phyloP scores from a whole-genome alignment of 805 yeast species.

The Wickerhamomyces xylosicus region DNA sequence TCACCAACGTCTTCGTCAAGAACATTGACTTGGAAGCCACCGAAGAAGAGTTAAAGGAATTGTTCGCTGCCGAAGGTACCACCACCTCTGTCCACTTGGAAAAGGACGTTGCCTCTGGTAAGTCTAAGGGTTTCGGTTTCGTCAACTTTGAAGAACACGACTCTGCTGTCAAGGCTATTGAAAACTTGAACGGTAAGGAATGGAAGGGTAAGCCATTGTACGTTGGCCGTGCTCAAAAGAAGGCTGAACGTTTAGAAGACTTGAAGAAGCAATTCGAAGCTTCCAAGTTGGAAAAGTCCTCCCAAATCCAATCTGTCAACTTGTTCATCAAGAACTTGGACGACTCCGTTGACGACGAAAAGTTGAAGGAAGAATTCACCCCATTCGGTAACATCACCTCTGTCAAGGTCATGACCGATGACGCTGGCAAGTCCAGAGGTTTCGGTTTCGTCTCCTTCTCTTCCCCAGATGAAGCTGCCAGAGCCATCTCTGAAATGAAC shows the following conservation, averaged over 20 bases:
- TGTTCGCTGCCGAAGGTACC: constrained; percentile 66
- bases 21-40: constrained; percentile 67
- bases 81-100: constrained; percentile 77
- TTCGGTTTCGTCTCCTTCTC: constrained; percentile 98
- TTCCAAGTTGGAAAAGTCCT: constrained; percentile 80
- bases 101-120: constrained; percentile 66
- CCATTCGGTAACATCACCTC: constrained; percentile 93
- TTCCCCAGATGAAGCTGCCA: constrained; percentile 96
- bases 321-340: constrained; percentile 94
- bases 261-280: constrained; percentile 91
- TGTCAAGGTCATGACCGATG: constrained; percentile 93
- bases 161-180: constrained; percentile 85
- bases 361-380: constrained; percentile 82
- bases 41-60: constrained; percentile 58
- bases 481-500: constrained; percentile 97
- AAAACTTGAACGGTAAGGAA: constrained; percentile 80
- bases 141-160: constrained; percentile 85
- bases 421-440: constrained; percentile 90
- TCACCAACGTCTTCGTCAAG: constrained; percentile 93
- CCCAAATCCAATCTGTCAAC: constrained; percentile 96
- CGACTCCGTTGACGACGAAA: constrained; percentile 85
- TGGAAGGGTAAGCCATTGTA: constrained; percentile 75
- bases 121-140: constrained; percentile 92
- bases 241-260: constrained; percentile 93
- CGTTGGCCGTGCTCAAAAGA: constrained; percentile 99